Base-by-base conservation (phyloP, 805 yeast species). In the Candida xiaguanensis region DNA sequence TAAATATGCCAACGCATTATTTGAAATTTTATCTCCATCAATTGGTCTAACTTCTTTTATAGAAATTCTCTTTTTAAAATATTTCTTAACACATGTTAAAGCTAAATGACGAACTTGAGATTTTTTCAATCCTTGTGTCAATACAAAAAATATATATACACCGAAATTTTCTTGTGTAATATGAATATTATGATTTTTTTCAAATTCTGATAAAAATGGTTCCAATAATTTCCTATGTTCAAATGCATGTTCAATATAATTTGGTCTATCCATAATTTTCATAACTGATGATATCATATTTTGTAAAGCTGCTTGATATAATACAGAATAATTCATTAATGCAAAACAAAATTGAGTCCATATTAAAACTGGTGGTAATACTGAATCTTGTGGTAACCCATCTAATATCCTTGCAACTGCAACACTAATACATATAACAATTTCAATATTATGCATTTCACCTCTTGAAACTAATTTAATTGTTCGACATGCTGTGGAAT, bases 71-170 rank as follows among this genome's bases (percentile, higher is more conserved):
- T 68, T 58, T 16, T 61, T 59, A 51, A 77, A 70, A 17, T 77
- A 55, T 0, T 58, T 51, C 35, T 63, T 65, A 48, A 82, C 50
- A 17, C 75, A 64, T 1, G 59, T 61, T 24, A 76, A 51, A 0
- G 85, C 73, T 2, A 69, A 60, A 8, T 68, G 71, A 41, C 72
- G 74, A 15, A 81, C 66, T 40, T 75, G 78, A 6, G 87, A 78
- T 7, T 77, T 58, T 26, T 75, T 72, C 29, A 82, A 56, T 0
- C 90, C 91, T 50, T 74, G 79, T 3, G 75, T 63, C 14, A 77
- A 58, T 15, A 74, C 51, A 31, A 66, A 63, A 22, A 77, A 55
- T 25, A 82, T 53, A 14, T 77, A 65, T 20, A 70, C 66, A 40
- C 81, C 78, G 46, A 82, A 71, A 50, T 75, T 80, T 2, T 61